These are phyloP conservation scores for Mangifera indica DNA, from an alignment of 345 rosid genomes.

Conservation along the genomic window DNA sequence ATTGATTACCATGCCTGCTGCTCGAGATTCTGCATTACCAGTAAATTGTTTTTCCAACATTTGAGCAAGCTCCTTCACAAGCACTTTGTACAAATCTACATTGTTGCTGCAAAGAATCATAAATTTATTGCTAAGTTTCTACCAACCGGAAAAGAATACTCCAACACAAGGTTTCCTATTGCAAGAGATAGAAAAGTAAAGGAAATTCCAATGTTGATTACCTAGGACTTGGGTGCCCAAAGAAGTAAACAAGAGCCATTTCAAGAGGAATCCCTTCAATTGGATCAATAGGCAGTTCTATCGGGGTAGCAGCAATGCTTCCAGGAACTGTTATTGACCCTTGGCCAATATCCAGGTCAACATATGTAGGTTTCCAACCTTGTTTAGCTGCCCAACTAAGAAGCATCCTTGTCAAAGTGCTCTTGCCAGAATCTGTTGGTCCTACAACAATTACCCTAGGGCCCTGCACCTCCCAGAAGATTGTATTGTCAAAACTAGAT, in stretches of 20 bases:
- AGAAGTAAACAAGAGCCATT: constrained; percentile 84
- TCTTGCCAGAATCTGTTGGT: constrained; percentile 92
- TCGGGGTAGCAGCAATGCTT: constrained; percentile 84
- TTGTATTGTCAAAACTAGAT: background rate
- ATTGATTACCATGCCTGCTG: constrained; percentile 92
- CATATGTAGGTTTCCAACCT: constrained; percentile 86
- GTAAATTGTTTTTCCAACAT: constrained; percentile 74
- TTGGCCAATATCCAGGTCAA: constrained; percentile 92
- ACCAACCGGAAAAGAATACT: background rate
- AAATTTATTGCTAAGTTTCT: background rate
- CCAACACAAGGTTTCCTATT: background rate
- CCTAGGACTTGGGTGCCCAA: constrained; percentile 81
- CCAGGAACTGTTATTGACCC: constrained; percentile 88
- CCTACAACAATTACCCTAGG: constrained; percentile 91
- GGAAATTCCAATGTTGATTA: constrained; percentile 25
- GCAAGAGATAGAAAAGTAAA: background rate
- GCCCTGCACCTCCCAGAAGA: constrained; percentile 46
- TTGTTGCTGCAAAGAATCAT: constrained; percentile 52
- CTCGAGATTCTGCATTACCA: constrained; percentile 67
- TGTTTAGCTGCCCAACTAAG: constrained; percentile 97
- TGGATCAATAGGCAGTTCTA: constrained; percentile 89
- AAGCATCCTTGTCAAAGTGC: constrained; percentile 86
- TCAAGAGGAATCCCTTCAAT: constrained; percentile 93
- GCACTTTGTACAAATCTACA: constrained; percentile 63
- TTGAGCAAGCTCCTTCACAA: constrained; percentile 85